Conservation (phyloP, 2,329 filamentous ascomycete species). For the Hypoxylon sp. region DNA sequence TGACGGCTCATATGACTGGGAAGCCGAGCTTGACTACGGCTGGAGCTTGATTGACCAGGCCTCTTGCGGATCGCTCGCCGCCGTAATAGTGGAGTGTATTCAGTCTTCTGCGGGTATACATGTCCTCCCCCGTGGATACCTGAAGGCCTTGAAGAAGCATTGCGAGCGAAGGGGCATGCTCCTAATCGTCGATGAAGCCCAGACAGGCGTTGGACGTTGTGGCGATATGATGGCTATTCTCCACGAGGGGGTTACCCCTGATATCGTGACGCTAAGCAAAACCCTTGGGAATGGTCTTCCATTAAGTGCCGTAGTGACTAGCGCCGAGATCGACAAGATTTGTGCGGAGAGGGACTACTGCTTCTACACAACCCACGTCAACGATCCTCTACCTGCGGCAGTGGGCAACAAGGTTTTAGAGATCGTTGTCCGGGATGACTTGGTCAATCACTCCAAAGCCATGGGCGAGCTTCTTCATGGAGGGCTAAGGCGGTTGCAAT, state of each 20-base stretch:
- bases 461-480: constrained; percentile 63
- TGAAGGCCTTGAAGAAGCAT: constrained; percentile 68
- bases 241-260: constrained; percentile 67
- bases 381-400: constrained; percentile 72
- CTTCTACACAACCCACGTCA: constrained; percentile 74
- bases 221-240: constrained; percentile 73
- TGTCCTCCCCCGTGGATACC: constrained; percentile 70
- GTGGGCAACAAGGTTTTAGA: constrained; percentile 74
- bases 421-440: constrained; percentile 69
- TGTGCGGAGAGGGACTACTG: constrained; percentile 66
- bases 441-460: constrained; percentile 62
- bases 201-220: constrained; percentile 70
- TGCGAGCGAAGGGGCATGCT: constrained; percentile 72
- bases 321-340: constrained; percentile 64
- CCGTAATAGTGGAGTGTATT: constrained; percentile 75
- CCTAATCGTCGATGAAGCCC: constrained; percentile 73
- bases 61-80: constrained; percentile 73
- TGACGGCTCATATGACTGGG: constrained; percentile 76
- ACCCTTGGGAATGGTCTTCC: constrained; percentile 73
- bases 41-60: constrained; percentile 73
- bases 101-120: constrained; percentile 72
- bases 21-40: constrained; percentile 73
- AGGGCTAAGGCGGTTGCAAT: constrained; percentile 62
- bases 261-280: constrained; percentile 74
- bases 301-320: constrained; percentile 70